A percentile compares a stretch with the other conserved stretches of the same genome.
phyloP scores from a whole-genome alignment of 495 filamentous ascomycete genomes.

The Aspergillus homomorphus region DNA sequence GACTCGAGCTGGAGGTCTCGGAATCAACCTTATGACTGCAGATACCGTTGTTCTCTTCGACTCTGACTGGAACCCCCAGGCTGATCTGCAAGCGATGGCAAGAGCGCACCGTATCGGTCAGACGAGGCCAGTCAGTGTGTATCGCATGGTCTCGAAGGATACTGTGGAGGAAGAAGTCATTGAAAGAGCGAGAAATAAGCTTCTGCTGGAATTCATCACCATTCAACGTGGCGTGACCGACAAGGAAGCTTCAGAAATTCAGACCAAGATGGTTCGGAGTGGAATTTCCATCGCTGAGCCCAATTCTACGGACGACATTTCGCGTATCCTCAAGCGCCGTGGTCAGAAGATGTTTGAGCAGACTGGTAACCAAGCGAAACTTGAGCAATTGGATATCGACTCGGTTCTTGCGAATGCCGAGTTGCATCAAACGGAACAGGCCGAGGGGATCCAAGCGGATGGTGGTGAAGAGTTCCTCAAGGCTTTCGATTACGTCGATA shows the following conservation, averaged over 20 bases:
- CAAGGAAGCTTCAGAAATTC: constrained; percentile 68
- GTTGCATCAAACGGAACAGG: constrained; percentile 87
- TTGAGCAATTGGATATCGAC: constrained; percentile 98
- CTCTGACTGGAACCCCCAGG: constrained; percentile 99
- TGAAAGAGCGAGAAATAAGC: constrained; percentile 92
- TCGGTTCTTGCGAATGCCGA: constrained; percentile 94
- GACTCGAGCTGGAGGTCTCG: constrained; percentile 90
- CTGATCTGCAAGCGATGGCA: constrained; percentile 97
- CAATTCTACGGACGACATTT: constrained; percentile 84
- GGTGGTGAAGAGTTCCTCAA: constrained; percentile 91
- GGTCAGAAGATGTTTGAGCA: constrained; percentile 98
- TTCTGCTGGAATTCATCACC: constrained; percentile 96
- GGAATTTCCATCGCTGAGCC: constrained; percentile 59
- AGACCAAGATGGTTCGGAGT: constrained; percentile 62
- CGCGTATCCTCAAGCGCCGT: constrained; percentile 85
- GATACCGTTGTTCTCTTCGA: constrained; percentile 98
- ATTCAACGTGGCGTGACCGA: constrained; percentile 97
- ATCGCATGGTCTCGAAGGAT: constrained; percentile 92
- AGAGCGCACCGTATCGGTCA: constrained; percentile 97
- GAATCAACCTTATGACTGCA: constrained; percentile 98
- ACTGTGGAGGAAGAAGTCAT: constrained; percentile 98
- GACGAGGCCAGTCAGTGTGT: constrained; percentile 91
- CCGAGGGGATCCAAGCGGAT: constrained; percentile 86
- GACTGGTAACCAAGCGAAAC: constrained; percentile 87
- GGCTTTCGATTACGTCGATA: constrained; percentile 81